phyloP scores from a whole-genome alignment of 108 stramenopile genomes.

The Parietichytrium sp. region DNA sequence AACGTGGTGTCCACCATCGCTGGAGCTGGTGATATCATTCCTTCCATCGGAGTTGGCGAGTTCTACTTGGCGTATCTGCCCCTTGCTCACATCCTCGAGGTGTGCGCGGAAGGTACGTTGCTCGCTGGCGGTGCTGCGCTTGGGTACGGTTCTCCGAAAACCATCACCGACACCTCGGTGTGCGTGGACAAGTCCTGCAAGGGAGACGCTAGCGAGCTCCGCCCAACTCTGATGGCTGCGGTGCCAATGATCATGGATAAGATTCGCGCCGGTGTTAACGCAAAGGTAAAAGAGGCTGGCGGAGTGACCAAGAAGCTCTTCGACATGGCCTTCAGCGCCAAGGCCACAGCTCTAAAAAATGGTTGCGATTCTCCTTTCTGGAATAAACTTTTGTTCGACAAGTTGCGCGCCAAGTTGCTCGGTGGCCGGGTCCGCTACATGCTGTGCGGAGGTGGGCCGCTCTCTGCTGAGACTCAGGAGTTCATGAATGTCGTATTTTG shows the following conservation, averaged over 20 bases:
- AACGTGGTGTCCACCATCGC: constrained; percentile 73
- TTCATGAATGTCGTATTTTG: constrained; percentile 41
- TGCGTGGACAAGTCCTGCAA: not conserved
- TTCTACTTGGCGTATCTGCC: constrained; percentile 47
- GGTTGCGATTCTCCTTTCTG: constrained; percentile 36
- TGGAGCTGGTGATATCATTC: constrained; percentile 50
- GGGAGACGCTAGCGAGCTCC: constrained; percentile 40
- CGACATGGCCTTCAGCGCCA: not conserved
- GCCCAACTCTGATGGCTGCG: constrained; percentile 41
- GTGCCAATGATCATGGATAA: constrained; percentile 43
- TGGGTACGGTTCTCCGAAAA: constrained; percentile 24
- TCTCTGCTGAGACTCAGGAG: constrained; percentile 35
- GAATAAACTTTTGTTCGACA: constrained; percentile 42
- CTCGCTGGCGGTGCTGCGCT: not conserved
- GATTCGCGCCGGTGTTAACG: constrained; percentile 10
- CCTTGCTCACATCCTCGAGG: constrained; percentile 46
- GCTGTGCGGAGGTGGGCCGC: constrained; percentile 40
- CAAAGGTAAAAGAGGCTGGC: not conserved
- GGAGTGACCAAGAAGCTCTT: constrained; percentile 36
- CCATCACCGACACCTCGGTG: constrained; percentile 13
- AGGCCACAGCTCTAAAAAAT: not conserved
- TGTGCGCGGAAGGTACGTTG: constrained; percentile 3
- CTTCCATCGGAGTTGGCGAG: constrained; percentile 30
- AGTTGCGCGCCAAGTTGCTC: constrained; percentile 40
- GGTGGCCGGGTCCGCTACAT: constrained; percentile 42